Conservation (phyloP, 805 yeast genomes). For the Saitoella complicata region DNA sequence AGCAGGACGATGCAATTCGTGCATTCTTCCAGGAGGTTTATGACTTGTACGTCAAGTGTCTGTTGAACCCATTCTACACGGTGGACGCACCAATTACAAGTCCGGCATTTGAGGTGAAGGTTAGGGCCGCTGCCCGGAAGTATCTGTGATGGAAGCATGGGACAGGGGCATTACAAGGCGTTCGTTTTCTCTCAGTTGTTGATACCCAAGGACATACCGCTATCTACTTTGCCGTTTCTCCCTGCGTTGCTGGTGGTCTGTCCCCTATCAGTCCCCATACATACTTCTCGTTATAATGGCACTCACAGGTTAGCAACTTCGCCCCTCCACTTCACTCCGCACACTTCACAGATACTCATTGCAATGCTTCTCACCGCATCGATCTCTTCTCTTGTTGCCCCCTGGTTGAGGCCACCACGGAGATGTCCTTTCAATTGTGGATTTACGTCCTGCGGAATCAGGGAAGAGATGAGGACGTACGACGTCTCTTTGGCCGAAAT, state of each 20-base stretch:
- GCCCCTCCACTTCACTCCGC: slow-evolving; percentile 46
- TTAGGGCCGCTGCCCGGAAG: slow-evolving; percentile 56
- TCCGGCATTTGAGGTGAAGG: slow-evolving; percentile 58
- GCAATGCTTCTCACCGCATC: slow-evolving; percentile 44
- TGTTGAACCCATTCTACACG: slow-evolving; percentile 74
- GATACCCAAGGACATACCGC: too few relatives aligned
- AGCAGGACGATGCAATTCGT: slow-evolving; percentile 56
- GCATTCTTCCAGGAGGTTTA: slow-evolving; percentile 75
- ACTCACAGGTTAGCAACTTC: slow-evolving; percentile 36
- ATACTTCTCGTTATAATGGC: neutral
- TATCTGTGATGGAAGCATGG: slow-evolving; percentile 38
- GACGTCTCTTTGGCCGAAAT: slow-evolving; percentile 57
- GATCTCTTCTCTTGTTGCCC: slow-evolving; percentile 50
- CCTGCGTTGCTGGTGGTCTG: too few relatives aligned
- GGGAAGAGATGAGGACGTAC: slow-evolving; percentile 55
- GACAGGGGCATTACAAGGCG: neutral
- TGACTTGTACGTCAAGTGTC: slow-evolving; percentile 72
- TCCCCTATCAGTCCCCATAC: neutral
- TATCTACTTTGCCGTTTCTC: too few relatives aligned
- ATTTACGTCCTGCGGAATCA: slow-evolving; percentile 84
- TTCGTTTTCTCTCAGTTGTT: too few relatives aligned
- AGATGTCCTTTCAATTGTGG: slow-evolving; percentile 87
- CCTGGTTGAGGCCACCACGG: slow-evolving; percentile 68
- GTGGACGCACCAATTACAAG: slow-evolving; percentile 60
- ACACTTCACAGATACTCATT: slow-evolving; percentile 53